These are phyloP conservation scores for Cerioporus squamosus DNA, from an alignment of 1,284 basidiomycete species.

Conservation along the genomic window DNA sequence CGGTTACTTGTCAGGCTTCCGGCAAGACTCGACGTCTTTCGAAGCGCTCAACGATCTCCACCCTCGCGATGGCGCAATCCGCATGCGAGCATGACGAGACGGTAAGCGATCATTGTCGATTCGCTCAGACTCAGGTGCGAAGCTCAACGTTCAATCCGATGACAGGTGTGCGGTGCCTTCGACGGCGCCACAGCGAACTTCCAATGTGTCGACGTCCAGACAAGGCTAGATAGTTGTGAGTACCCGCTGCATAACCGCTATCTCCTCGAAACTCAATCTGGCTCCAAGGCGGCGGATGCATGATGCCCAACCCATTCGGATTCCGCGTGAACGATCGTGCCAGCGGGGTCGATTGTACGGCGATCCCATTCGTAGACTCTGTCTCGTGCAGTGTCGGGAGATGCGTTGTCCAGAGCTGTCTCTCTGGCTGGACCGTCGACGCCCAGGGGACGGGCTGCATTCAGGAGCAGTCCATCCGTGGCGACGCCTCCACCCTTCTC, in stretches of 20 bases:
- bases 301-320: constrained; percentile 20
- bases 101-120: constrained; percentile 1
- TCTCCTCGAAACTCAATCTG: not conserved
- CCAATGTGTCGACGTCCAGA: constrained; percentile 35
- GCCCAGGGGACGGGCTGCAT: constrained; percentile 16
- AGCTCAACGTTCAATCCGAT: not conserved
- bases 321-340: not conserved
- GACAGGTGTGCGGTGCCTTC: constrained; percentile 31
- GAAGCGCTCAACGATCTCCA: not conserved
- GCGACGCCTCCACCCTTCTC: not conserved
- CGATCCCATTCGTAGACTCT: constrained; percentile 32
- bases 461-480: not conserved
- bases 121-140: too few relatives aligned
- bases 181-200: constrained; percentile 24
- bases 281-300: constrained; percentile 40
- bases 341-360: constrained; percentile 36
- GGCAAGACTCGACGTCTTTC: not conserved
- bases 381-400: constrained; percentile 35
- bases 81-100: constrained; percentile 16
- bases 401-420: constrained; percentile 37
- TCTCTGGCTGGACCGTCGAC: constrained; percentile 30
- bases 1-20: not conserved
- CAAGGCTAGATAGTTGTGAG: constrained; percentile 37
- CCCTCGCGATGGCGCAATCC: constrained; percentile 9
- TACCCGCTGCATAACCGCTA: not conserved